Conservation (phyloP, 2,329 filamentous ascomycete genomes). For the Fusarium begoniae region DNA sequence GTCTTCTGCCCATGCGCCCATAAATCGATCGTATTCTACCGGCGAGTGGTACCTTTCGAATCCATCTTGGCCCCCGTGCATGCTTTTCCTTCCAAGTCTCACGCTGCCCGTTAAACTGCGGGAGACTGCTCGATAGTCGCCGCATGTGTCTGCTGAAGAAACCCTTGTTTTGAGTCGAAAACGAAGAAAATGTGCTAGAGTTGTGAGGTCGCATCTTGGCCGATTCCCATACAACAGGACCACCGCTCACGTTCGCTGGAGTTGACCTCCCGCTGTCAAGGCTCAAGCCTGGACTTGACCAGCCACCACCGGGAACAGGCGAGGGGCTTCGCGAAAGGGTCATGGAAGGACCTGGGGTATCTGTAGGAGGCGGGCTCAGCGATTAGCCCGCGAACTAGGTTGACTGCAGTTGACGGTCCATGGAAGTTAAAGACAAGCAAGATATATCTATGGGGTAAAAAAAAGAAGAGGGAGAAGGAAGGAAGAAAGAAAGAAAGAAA, state of each 20-base stretch:
- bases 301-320: slow-evolving; percentile 83
- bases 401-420: slow-evolving; percentile 17
- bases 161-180: slow-evolving; percentile 81
- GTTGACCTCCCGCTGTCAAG: slow-evolving; percentile 77
- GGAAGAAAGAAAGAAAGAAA: background rate
- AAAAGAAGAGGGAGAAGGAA: background rate
- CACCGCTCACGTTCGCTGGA: slow-evolving; percentile 66
- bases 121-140: slow-evolving; percentile 80
- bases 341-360: slow-evolving; percentile 72
- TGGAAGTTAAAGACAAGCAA: slow-evolving; percentile 14
- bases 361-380: slow-evolving; percentile 46
- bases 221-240: slow-evolving; percentile 80
- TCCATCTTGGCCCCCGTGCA: slow-evolving; percentile 65
- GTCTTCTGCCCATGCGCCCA: slow-evolving; percentile 68
- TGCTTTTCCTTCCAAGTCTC: slow-evolving; percentile 84
- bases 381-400: slow-evolving; percentile 40
- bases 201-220: slow-evolving; percentile 80
- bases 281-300: slow-evolving; percentile 84
- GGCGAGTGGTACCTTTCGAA: slow-evolving; percentile 56
- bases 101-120: slow-evolving; percentile 70
- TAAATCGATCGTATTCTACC: slow-evolving; percentile 58
- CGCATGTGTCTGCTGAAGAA: slow-evolving; percentile 90
- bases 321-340: slow-evolving; percentile 88
- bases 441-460: background rate
- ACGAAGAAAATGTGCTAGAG: slow-evolving; percentile 79